A percentile compares a stretch with the other conserved stretches of the same genome.
phyloP scores from a whole-genome alignment of 306 rosid genomes.

The Dryas drummondii region DNA sequence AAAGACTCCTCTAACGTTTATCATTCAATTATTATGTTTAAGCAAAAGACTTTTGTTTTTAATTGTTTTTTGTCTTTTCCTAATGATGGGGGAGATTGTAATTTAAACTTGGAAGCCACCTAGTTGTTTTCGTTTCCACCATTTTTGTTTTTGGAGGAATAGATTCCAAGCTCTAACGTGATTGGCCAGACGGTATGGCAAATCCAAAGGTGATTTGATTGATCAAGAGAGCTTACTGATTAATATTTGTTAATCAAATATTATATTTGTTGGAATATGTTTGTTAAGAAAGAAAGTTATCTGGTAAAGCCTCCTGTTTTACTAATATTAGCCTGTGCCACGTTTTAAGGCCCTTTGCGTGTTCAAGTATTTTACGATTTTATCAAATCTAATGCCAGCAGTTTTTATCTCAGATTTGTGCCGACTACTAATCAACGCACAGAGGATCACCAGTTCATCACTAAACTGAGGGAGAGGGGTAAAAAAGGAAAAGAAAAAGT shows the following conservation, averaged over 20 bases:
- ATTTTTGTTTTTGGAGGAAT: no score
- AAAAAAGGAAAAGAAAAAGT: background rate
- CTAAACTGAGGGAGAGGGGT: background rate
- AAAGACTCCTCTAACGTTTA: no score
- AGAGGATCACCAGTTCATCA: background rate
- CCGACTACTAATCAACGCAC: background rate
- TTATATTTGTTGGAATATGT: no score
- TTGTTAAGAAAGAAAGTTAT: background rate
- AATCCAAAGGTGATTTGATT: background rate
- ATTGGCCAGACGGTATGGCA: background rate
- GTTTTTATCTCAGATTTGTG: background rate
- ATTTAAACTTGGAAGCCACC: no score
- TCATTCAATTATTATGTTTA: no score
- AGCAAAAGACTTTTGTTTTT: no score
- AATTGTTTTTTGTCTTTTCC: no score
- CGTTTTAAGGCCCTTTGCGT: constrained; percentile 6
- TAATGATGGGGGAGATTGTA: no score
- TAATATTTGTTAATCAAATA: background rate
- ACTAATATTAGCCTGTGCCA: background rate
- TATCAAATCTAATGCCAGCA: background rate
- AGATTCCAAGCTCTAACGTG: no score
- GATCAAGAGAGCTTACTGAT: background rate
- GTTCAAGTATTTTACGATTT: background rate
- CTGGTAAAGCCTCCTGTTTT: background rate
- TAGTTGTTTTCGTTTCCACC: no score